Evolutionary conservation across 306 rosid species (phyloP).

Genomic region (Citrullus colocynthis): DNA sequence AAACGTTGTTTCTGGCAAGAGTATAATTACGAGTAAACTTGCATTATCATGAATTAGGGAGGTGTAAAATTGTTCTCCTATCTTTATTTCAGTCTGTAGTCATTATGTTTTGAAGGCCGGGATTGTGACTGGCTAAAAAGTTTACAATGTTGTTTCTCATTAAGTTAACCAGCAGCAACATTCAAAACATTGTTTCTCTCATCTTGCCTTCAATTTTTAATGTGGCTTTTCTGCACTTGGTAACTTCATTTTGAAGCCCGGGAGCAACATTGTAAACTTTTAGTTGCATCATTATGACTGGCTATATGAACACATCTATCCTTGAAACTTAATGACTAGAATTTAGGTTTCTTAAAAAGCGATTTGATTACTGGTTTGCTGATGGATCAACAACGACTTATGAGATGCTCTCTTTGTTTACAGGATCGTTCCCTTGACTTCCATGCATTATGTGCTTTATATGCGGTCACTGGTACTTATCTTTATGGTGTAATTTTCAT

Average conservation of each 20-base stretch:
- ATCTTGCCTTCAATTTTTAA: no score
- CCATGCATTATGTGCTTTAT: constrained; percentile 90
- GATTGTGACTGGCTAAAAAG: no score
- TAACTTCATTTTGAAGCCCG: no score
- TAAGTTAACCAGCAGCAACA: no score
- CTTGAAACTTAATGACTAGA: background rate
- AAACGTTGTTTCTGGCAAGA: no score
- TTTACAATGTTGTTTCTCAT: no score
- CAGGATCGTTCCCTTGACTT: constrained; percentile 99
- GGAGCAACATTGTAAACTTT: no score
- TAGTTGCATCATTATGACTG: background rate
- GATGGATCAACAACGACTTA: background rate
- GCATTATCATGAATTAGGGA: background rate
- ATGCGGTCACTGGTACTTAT: constrained; percentile 81
- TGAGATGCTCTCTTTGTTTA: constrained; percentile 21
- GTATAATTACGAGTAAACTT: background rate
- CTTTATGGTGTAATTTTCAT: constrained; percentile 13
- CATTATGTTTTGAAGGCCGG: no score
- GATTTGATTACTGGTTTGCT: background rate
- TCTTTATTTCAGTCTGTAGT: no score
- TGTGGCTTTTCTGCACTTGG: background rate
- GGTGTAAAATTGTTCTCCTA: no score
- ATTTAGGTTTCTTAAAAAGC: background rate
- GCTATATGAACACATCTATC: background rate
- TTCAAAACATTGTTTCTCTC: no score